Base-by-base conservation (phyloP, 306 rosid genomes). In the Castanopsis chinensis region DNA sequence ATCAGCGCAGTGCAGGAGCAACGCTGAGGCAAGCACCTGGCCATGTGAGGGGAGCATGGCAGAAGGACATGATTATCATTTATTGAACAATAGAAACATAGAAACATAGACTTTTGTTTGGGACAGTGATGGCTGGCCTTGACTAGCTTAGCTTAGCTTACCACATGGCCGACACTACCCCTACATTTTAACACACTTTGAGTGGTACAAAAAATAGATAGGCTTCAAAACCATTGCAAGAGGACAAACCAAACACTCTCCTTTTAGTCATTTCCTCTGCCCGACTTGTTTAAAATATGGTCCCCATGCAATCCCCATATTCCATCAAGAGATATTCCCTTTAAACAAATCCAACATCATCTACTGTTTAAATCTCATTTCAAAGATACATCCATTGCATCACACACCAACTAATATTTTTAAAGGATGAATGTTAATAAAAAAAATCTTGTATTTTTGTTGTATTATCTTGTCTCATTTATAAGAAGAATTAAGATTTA, bases 121-220 rank as follows among this genome's bases (percentile, higher is more conserved):
- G 69, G 82, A 76, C 43, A 88, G 74, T 35, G 83, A 78, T n/a
- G 71, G 63, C 78, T 56, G 69, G 30, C 25, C 64, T 79, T 72
- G 69, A 81, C 80, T 30, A 78, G 30, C 83, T 79, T 7, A 28
- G 58, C 79, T 78, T 17, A 78, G 30, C 82, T 81, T 17, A 51
- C 53, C 92, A 89, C 88, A 85, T 88, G 93, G 91, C 93, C 92
- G 92, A 89, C 96, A 86, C 11, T 41, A 9, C 64, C 73, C 71
- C 69, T 79, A 84, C 87, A 76, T 23, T 49, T 57, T 33, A 4
- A 32, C 78, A 79, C 79, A 85, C 85, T 83, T 81, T 76, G 58
- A 63, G 78, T 91, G 88, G 41, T 82, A 72, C 57, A 57, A 45
- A 80, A 56, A 73, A 9, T 41, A 20, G 3, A 51, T 51, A 52